Base-by-base conservation (phyloP, 345 rosid genomes). In the Lepidium africanum region DNA sequence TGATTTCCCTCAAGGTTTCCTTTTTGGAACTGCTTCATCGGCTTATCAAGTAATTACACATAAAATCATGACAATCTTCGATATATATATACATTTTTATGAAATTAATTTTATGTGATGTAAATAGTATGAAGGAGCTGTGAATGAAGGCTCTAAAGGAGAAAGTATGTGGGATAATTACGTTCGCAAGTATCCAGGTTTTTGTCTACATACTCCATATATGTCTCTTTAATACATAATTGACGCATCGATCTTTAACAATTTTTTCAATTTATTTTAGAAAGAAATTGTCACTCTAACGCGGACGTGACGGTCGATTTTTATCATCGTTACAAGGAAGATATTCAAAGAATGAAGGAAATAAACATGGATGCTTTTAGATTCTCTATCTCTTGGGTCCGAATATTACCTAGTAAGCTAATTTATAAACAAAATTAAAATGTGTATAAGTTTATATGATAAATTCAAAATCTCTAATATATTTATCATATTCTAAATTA, bases 321-420 rank as follows among this genome's bases (percentile, higher is more conserved):
- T 13, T 82, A 77, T 69, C 68, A 77, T 55, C 77, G 49, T 45
- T 79, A 70, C 68, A 65, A 77, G 82, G 76, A 76, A 41, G 87
- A 83, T 57, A 57, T 73, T 2, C 69, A 57, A 27, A 43, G 72
- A 13, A 46, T 83, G 72, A 79, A 81, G 37, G 56, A 48, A 17
- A 48, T 81, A 14, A 78, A 80, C 11, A 59, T 80, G 61, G 77
- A 83, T 57, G 59, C 77, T 41, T 81, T 73, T 50, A 81, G 81
- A 75, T 79, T 83, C 53, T 83, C 83, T 15, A 79, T 83, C 33
- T 83, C 85, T 6, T 83, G 87, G 87, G 25, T 79, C n/a, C 63
- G 87, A 50, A 43, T 84, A 16, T 37, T 77, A 9, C 85, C 85
- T 13, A 4, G 83, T 84, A 77, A 70, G 70, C 27, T 30, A n/a